Evolutionary conservation across 345 rosid species (phyloP).

Genomic region (Schrenkiella parvula): DNA sequence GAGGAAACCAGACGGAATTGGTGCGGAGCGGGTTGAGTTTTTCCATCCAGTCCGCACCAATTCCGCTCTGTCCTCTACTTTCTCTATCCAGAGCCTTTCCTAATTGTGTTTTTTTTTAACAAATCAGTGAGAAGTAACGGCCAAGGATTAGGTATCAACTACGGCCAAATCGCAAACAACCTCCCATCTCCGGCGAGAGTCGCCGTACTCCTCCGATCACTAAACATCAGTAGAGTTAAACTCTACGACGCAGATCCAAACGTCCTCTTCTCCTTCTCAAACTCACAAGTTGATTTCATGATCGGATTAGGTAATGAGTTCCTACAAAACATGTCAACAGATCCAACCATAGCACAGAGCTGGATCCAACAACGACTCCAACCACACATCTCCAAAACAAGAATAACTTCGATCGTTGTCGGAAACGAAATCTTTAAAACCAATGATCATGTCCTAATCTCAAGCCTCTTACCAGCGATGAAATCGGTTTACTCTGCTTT

Average conservation of each 20-base stretch:
- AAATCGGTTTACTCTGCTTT: conserved; percentile 46
- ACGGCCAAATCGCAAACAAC: conserved; percentile 85
- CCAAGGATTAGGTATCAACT: conserved; percentile 74
- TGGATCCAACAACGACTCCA: conserved; percentile 67
- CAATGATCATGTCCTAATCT: conserved; percentile 34
- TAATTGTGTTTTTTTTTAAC: neutral
- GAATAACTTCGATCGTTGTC: conserved; percentile 61
- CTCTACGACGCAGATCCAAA: conserved; percentile 84
- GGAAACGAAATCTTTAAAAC: conserved; percentile 73
- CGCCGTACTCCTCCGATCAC: conserved; percentile 48
- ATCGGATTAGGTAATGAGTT: conserved; percentile 63
- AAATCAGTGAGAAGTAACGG: neutral
- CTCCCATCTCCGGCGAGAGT: conserved; percentile 78
- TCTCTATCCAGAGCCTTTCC: no score
- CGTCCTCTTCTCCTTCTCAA: conserved; percentile 71
- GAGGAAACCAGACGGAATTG: neutral
- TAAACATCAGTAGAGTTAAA: conserved; percentile 66
- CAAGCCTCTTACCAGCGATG: conserved; percentile 79
- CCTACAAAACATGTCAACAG: conserved; percentile 51
- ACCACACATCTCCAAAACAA: conserved; percentile 55
- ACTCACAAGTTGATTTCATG: conserved; percentile 64
- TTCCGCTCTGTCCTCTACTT: neutral
- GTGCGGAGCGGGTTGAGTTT: neutral
- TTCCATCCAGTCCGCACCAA: neutral
- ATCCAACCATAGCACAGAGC: conserved; percentile 50